Conservation (phyloP, 345 rosid genomes). For the Microcos paniculata region DNA sequence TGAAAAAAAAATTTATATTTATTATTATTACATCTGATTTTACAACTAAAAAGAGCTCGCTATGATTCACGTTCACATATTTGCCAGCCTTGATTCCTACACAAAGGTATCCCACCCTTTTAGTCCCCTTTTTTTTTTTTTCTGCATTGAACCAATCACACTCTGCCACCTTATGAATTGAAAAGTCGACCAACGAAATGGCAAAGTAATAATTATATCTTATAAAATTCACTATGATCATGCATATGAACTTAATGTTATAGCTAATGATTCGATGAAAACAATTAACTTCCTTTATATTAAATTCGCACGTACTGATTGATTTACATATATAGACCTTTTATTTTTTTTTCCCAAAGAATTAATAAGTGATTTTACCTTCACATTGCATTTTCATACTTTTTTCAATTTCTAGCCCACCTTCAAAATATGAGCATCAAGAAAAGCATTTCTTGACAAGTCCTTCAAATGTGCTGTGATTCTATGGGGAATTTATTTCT, state of each 20-base stretch:
- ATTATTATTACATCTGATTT: neutral
- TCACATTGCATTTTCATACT: neutral
- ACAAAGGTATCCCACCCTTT: neutral
- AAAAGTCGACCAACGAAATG: neutral
- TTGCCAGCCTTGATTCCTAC: constrained; percentile 4
- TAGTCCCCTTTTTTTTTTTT: neutral
- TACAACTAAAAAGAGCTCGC: constrained; percentile 21
- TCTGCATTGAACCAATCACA: neutral
- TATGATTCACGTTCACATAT: constrained; percentile 12
- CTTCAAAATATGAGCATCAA: neutral
- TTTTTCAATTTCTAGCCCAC: neutral
- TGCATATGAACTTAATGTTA: neutral
- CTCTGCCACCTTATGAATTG: neutral
- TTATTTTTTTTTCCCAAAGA: too few species aligned
- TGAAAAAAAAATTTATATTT: neutral
- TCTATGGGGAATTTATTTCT: too few species aligned
- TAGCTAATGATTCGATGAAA: too few species aligned
- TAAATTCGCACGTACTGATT: too few species aligned
- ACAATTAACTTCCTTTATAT: too few species aligned
- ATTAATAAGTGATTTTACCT: neutral
- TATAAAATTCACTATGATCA: neutral
- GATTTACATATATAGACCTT: too few species aligned
- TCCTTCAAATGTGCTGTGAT: neutral
- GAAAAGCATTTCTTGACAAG: constrained; percentile 4
- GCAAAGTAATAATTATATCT: neutral